Conservation (phyloP, 1,284 basidiomycete genomes). For the Chiua sp. region DNA sequence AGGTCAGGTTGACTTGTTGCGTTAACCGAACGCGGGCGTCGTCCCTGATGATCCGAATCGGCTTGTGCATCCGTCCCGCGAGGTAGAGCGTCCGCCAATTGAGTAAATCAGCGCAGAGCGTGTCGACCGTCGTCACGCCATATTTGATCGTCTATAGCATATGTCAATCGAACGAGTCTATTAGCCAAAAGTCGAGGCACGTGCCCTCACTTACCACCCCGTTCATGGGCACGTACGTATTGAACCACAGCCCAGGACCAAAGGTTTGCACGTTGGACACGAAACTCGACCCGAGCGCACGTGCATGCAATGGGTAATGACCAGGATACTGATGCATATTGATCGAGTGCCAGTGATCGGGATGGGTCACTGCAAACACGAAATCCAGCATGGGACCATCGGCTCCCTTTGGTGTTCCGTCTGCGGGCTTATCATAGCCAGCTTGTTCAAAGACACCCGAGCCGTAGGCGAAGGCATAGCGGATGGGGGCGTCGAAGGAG, state of each 20-base stretch:
- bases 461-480: conserved; percentile 96
- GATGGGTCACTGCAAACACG: conserved; percentile 92
- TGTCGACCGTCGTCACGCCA: conserved; percentile 93
- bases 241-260: conserved; percentile 95
- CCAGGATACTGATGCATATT: conserved; percentile 90
- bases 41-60: conserved; percentile 87
- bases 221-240: conserved; percentile 84
- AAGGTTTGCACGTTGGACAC: conserved; percentile 80
- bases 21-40: conserved; percentile 90
- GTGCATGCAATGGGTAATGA: conserved; percentile 90
- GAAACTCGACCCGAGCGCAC: conserved; percentile 80
- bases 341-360: conserved; percentile 92
- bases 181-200: background rate
- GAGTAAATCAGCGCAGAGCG: conserved; percentile 87
- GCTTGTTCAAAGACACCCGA: conserved; percentile 92
- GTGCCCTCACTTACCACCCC: conserved; percentile 70
- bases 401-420: conserved; percentile 32
- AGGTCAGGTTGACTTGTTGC: conserved; percentile 92
- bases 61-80: conserved; percentile 97
- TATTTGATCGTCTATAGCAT: conserved; percentile 91
- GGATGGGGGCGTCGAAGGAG: conserved; percentile 84
- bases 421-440: conserved; percentile 54
- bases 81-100: conserved; percentile 96
- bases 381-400: conserved; percentile 90
- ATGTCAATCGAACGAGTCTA: background rate